These are phyloP conservation scores for Pichia thaimueangensis DNA, from an alignment of 805 yeast species.

Conservation along the genomic window DNA sequence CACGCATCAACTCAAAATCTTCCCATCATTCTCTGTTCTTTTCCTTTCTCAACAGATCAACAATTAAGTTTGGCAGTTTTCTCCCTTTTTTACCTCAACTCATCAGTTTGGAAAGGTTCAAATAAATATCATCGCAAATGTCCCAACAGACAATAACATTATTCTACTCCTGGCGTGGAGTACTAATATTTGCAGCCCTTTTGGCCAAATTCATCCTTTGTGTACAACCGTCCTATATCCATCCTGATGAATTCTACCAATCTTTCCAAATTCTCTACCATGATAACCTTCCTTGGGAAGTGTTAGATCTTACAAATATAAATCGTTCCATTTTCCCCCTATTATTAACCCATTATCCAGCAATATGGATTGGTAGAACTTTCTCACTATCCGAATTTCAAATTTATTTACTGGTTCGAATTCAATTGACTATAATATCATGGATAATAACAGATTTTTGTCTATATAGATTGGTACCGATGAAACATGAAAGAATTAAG, in stretches of 20 bases:
- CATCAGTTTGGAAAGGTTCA: too few species aligned
- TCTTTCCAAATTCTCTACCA: conserved; percentile 66
- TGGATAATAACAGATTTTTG: conserved; percentile 31
- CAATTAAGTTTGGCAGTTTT: too few species aligned
- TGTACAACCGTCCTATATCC: conserved; percentile 75
- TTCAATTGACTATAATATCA: conserved; percentile 34
- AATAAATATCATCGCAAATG: too few species aligned
- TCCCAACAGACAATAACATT: too few species aligned
- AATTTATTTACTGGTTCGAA: conserved; percentile 47
- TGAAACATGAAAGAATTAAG: conserved; percentile 30
- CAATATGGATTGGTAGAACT: conserved; percentile 35
- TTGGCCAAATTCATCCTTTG: conserved; percentile 52
- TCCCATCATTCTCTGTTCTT: too few species aligned
- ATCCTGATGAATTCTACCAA: conserved; percentile 97
- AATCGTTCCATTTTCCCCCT: conserved; percentile 70
- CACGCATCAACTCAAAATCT: too few species aligned
- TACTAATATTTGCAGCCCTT: conserved; percentile 35
- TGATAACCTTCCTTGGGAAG: conserved; percentile 79
- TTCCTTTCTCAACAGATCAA: too few species aligned
- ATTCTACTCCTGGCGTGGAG: conserved; percentile 36
- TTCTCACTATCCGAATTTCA: conserved; percentile 38
- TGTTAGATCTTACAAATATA: conserved; percentile 39
- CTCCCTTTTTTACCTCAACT: too few species aligned
- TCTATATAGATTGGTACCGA: conserved; percentile 27
- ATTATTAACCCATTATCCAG: conserved; percentile 63